Evolutionary conservation across 1,284 basidiomycete genomes (phyloP).

Genomic region (Melanopsichium pennsylvanicum): DNA sequence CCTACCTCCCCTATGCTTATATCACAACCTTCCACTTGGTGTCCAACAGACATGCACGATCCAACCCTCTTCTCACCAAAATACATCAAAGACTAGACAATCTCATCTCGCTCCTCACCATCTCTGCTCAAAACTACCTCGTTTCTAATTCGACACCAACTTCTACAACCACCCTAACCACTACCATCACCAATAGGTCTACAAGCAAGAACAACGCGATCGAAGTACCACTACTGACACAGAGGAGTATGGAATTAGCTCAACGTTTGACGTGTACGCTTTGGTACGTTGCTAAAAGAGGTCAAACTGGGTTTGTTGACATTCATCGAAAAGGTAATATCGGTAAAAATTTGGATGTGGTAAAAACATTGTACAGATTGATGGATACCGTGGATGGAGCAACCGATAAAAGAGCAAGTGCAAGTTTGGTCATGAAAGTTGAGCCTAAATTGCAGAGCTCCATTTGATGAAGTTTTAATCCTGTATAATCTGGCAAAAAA

Average conservation of each 20-base stretch:
- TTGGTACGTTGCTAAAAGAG: constrained; percentile 24
- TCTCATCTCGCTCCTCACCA: constrained; percentile 23
- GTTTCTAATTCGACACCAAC: background rate
- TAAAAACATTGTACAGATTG: constrained; percentile 14
- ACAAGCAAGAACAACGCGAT: no score
- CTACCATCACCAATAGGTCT: no score
- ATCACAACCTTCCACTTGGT: constrained; percentile 19
- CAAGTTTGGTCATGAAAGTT: constrained; percentile 10
- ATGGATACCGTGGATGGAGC: constrained; percentile 21
- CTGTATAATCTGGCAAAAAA: no score
- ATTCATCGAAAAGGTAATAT: background rate
- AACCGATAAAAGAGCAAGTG: background rate
- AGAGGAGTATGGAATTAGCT: no score
- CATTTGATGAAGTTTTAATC: no score
- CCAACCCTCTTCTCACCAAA: constrained; percentile 22
- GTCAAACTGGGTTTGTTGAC: constrained; percentile 2
- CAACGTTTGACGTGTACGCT: no score
- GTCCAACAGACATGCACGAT: background rate
- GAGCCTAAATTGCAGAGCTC: constrained; percentile 37
- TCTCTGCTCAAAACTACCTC: background rate
- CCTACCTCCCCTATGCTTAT: constrained; percentile 19
- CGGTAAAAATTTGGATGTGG: constrained; percentile 3
- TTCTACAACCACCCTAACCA: no score
- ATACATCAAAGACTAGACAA: constrained; percentile 8
- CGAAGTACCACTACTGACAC: no score